phyloP scores from a whole-genome alignment of 352 stramenopile species.

The Globisporangium sylvaticum region DNA sequence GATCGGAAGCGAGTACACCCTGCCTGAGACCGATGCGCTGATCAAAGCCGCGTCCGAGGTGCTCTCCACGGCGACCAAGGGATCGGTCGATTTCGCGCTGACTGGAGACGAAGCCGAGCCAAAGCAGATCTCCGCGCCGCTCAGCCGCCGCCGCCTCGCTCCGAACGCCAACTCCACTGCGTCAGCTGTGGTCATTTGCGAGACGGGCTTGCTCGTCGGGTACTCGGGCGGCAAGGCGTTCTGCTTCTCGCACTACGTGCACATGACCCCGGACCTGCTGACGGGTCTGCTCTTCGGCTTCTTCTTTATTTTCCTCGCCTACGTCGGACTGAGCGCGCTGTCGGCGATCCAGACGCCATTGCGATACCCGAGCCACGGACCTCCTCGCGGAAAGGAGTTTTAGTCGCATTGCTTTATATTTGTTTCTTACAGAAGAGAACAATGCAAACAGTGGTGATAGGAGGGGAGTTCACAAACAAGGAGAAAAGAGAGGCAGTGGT shows the following conservation, averaged over 20 bases:
- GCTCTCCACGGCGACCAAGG: conserved; percentile 30
- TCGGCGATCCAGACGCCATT: conserved; percentile 76
- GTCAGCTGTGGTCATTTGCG: conserved; percentile 41
- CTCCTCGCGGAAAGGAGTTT: conserved; percentile 82
- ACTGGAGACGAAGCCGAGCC: conserved; percentile 44
- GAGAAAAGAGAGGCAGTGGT: background rate
- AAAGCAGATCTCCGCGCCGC: conserved; percentile 17
- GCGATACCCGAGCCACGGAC: conserved; percentile 64
- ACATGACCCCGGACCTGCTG: conserved; percentile 77
- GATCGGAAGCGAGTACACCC: conserved; percentile 27
- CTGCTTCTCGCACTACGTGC: conserved; percentile 85
- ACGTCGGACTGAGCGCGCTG: conserved; percentile 63
- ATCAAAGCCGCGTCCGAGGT: conserved; percentile 37
- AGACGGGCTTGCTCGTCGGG: conserved; percentile 58
- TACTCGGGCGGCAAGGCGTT: conserved; percentile 59
- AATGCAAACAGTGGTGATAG: background rate
- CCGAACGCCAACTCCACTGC: conserved; percentile 19
- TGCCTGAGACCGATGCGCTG: conserved; percentile 35
- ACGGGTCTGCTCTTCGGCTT: conserved; percentile 70
- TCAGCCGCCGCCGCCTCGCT: conserved; percentile 29
- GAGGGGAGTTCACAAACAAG: background rate
- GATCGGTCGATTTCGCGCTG: conserved; percentile 56
- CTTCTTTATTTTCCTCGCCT: conserved; percentile 79
- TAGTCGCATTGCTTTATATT: conserved; percentile 24
- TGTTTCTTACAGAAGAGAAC: background rate